These are phyloP conservation scores for Salvia sclarea DNA, from an alignment of 305 asterid species.

Conservation along the genomic window DNA sequence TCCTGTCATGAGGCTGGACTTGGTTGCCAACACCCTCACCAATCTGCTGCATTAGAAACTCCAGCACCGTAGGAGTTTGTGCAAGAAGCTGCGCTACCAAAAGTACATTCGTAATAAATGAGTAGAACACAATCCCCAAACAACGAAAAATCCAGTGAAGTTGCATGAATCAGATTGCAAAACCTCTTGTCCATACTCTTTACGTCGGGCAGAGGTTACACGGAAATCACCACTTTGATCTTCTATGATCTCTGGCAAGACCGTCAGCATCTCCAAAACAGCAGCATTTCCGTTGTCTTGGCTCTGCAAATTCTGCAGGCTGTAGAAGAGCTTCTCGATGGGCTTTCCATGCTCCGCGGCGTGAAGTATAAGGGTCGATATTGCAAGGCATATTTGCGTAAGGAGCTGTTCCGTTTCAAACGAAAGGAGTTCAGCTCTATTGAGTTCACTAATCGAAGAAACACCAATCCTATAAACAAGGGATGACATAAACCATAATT, in stretches of 20 bases:
- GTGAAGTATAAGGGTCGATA: constrained; percentile 71
- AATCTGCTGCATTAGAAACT: constrained; percentile 76
- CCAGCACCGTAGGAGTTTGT: constrained; percentile 74
- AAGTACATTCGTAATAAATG: constrained; percentile 33
- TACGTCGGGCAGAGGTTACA: constrained; percentile 54
- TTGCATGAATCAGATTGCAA: constrained; percentile 35
- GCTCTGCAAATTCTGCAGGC: constrained; percentile 67
- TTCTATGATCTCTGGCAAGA: constrained; percentile 84
- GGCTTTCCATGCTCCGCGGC: constrained; percentile 78
- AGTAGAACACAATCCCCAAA: constrained; percentile 21
- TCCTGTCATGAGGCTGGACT: constrained; percentile 55
- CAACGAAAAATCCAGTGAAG: constrained; percentile 5
- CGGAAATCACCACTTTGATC: constrained; percentile 59
- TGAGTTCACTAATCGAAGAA: background rate
- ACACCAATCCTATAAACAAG: background rate
- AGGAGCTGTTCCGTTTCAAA: constrained; percentile 57
- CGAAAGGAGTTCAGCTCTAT: constrained; percentile 36
- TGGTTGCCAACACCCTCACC: constrained; percentile 50
- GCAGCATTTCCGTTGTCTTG: constrained; percentile 69
- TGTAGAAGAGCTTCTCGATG: constrained; percentile 74
- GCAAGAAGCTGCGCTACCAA: constrained; percentile 73
- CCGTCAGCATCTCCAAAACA: constrained; percentile 79
- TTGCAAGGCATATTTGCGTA: constrained; percentile 93
- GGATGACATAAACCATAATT: constrained; percentile 5
- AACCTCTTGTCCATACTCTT: constrained; percentile 81